A percentile compares a stretch with the other conserved stretches of the same genome.
Evolutionary conservation across 352 stramenopile species (phyloP).

Genomic region (Globisporangium splendens): DNA sequence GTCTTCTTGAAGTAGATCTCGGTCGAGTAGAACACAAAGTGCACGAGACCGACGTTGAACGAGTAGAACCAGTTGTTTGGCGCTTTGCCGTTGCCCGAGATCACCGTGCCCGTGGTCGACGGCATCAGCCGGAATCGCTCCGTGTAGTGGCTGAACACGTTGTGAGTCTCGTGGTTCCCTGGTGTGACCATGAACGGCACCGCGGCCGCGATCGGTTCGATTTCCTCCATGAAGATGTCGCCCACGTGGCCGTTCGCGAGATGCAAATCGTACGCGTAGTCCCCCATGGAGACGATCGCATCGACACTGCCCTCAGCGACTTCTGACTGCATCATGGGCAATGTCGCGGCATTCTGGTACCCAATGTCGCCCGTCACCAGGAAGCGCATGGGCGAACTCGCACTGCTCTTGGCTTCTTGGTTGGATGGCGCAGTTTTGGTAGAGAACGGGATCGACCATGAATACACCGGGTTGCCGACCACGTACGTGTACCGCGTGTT

Average conservation of each 20-base stretch:
- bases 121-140: conserved; percentile 85
- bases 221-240: conserved; percentile 90
- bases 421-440: conserved; percentile 65
- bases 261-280: conserved; percentile 90
- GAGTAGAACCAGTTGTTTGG: conserved; percentile 91
- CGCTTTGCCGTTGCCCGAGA: conserved; percentile 45
- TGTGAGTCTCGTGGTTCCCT: conserved; percentile 90
- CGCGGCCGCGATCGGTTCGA: conserved; percentile 76
- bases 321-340: conserved; percentile 87
- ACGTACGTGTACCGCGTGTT: conserved; percentile 80
- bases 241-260: conserved; percentile 73
- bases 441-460: conserved; percentile 76
- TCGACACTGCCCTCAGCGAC: conserved; percentile 74
- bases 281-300: conserved; percentile 81
- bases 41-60: conserved; percentile 80
- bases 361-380: conserved; percentile 85
- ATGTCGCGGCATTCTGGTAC: conserved; percentile 85
- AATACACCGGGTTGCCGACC: conserved; percentile 73
- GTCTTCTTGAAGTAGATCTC: conserved; percentile 88
- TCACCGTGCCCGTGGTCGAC: conserved; percentile 58
- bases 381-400: conserved; percentile 49
- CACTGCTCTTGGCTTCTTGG: conserved; percentile 16
- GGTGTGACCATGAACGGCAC: conserved; percentile 89
- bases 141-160: conserved; percentile 83
- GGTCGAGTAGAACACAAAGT: conserved; percentile 85